Evolutionary conservation across 306 rosid species (phyloP), one percentile per base, ranked within the genome.

Genomic region (Dryas alaskensis): DNA sequence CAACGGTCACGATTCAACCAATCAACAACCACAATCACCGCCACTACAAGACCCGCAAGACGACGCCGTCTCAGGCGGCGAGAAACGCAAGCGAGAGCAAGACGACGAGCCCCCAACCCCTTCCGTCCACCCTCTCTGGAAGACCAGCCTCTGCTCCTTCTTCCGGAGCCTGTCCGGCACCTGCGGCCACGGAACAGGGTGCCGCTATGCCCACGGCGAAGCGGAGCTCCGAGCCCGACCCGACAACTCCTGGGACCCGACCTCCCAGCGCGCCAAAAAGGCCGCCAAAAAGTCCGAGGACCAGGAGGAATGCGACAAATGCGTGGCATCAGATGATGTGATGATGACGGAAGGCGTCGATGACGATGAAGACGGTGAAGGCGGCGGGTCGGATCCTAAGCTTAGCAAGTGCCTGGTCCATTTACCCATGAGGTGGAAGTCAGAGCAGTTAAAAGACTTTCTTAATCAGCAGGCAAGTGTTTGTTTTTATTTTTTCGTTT

Each of bases 191-290:
- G 99, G 99, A 5, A 71, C 4, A 48, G 43, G 60, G 13, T 94
- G 98, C 80, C 86, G 89, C 54, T 94, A 83, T 50, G 99, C 96
- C 9, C 97, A 94, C 72, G 72, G 95, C 61, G 97, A 89, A 71
- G 87, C 83, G 80, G 99, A 94, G 84, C 96, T 94, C 51, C 91
- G 95, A n/a, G 81, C 66, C 51, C 90, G 97, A 10, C 96, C 97
- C 19, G 96, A 92, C 75, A 86, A 84, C 75, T 83, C 96, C 37
- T 90, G 98, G 96, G 99, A 94, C 83, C 99, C 97, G 40, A 94
- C 99, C 0, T 94, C 97, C 7, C 89, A 88, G 79, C 87, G 88
- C 13, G 96, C 88, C 5, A 92, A 88, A 87, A 94, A 92, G 89
- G 80, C 60, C 3, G 48, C 67, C 4, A 60, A 81, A 75, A 88